Percentiles rank a stretch among this genome's conserved stretches.
Evolutionary conservation across 768 basidiomycete genomes (phyloP).

Genomic region (Cantharellus anzutake): DNA sequence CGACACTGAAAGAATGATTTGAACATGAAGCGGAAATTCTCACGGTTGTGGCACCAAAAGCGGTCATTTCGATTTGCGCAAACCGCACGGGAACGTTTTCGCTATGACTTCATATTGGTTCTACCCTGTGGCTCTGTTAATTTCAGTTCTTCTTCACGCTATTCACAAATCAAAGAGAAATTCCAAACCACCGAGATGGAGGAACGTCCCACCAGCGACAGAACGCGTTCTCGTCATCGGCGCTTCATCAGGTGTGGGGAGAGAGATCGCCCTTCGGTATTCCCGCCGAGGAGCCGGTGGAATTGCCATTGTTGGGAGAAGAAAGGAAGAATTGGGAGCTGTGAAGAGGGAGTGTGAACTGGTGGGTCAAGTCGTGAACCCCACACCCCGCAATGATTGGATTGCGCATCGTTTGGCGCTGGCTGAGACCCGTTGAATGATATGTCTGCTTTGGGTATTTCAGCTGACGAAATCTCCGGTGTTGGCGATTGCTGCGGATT

Average conservation of each 20-base stretch:
- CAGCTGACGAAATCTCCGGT: too few species aligned
- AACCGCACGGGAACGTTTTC: too few species aligned
- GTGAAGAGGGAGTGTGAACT: constrained; percentile 42
- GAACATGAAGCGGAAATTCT: too few species aligned
- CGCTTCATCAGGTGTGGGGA: constrained; percentile 69
- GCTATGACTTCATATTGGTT: too few species aligned
- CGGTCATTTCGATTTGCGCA: too few species aligned
- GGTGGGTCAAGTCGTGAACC: constrained; percentile 8
- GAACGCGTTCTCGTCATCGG: constrained; percentile 74
- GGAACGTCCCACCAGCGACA: background rate
- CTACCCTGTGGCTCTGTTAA: too few species aligned
- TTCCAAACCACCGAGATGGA: background rate
- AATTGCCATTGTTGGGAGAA: constrained; percentile 48
- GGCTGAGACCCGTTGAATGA: background rate
- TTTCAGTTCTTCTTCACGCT: too few species aligned
- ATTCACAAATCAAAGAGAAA: too few species aligned
- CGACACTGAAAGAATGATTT: too few species aligned
- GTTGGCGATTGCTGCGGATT: constrained; percentile 40
- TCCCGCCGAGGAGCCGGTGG: constrained; percentile 54
- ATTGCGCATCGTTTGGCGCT: constrained; percentile 6
- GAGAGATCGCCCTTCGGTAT: constrained; percentile 48
- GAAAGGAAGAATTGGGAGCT: constrained; percentile 31
- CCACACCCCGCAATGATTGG: constrained; percentile 9
- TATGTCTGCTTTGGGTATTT: background rate
- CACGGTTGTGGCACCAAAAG: too few species aligned